A percentile compares a stretch with the other conserved stretches of the same genome.
Conservation (phyloP, 2,329 filamentous ascomycete genomes). For the Nothophaeocryptopus gaeumannii region DNA sequence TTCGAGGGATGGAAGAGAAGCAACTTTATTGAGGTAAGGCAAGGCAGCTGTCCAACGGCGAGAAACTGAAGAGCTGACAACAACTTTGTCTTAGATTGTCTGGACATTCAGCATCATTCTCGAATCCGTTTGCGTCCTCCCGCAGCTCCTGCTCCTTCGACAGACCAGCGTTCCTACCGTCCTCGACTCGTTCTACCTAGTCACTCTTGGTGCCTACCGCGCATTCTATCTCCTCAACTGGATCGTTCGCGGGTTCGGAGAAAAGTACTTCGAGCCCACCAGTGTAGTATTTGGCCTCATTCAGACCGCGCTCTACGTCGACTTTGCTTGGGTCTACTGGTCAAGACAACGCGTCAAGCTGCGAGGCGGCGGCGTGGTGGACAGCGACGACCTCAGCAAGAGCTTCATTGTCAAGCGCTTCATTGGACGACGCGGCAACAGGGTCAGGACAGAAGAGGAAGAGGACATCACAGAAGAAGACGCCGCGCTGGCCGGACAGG, state of each 20-base stretch:
- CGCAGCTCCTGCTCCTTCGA: slow-evolving; percentile 84
- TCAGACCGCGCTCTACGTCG: slow-evolving; percentile 84
- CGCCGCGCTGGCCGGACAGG: slow-evolving; percentile 45
- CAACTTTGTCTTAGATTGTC: slow-evolving; percentile 56
- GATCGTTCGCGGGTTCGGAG: slow-evolving; percentile 61
- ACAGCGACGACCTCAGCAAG: slow-evolving; percentile 80
- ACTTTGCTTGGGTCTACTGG: slow-evolving; percentile 98
- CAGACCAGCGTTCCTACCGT: slow-evolving; percentile 96
- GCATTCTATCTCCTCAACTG: slow-evolving; percentile 89
- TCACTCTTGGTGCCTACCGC: slow-evolving; percentile 82
- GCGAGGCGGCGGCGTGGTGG: slow-evolving; percentile 79
- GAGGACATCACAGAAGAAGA: slow-evolving; percentile 62
- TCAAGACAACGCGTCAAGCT: slow-evolving; percentile 91
- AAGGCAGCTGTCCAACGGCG: background rate
- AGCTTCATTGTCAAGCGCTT: slow-evolving; percentile 81
- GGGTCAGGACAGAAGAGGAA: slow-evolving; percentile 38
- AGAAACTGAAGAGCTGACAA: background rate
- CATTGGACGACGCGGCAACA: slow-evolving; percentile 56
- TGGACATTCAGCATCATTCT: slow-evolving; percentile 90
- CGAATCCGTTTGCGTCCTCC: slow-evolving; percentile 85
- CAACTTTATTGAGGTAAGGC: slow-evolving; percentile 32
- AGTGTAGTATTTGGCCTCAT: slow-evolving; percentile 82
- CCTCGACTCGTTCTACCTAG: slow-evolving; percentile 93
- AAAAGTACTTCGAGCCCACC: slow-evolving; percentile 58
- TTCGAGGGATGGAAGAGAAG: slow-evolving; percentile 48